These are phyloP conservation scores for Dalbergia cultrata DNA, from an alignment of 306 rosid genomes.

Conservation along the genomic window DNA sequence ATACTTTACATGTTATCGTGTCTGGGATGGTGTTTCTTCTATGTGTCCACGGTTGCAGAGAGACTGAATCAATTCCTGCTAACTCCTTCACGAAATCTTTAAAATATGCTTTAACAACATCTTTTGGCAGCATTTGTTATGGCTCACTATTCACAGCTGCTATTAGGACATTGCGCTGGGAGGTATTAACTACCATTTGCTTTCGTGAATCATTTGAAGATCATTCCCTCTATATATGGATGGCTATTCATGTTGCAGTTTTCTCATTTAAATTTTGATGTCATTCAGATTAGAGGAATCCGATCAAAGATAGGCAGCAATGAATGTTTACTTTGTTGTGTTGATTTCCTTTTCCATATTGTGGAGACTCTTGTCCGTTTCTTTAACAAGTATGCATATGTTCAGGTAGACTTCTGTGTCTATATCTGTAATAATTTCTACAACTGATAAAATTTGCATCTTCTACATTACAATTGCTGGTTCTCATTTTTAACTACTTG, in stretches of 20 bases:
- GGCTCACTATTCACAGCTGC: slow-evolving; percentile 98
- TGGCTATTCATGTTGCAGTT: neutral
- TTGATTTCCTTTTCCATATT: slow-evolving; percentile 97
- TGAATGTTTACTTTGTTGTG: slow-evolving; percentile 96
- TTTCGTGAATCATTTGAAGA: slow-evolving; percentile 5
- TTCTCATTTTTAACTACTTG: slow-evolving; percentile 6
- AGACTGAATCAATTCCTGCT: slow-evolving; percentile 78
- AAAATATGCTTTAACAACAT: slow-evolving; percentile 84
- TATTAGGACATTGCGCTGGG: slow-evolving; percentile 93
- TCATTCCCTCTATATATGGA: neutral
- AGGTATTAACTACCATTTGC: slow-evolving; percentile 55
- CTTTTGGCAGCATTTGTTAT: slow-evolving; percentile 98
- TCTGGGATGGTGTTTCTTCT: slow-evolving; percentile 99
- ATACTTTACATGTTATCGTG: slow-evolving; percentile 91
- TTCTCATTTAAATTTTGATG: slow-evolving; percentile 12
- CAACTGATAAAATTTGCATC: slow-evolving; percentile 5
- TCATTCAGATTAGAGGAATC: slow-evolving; percentile 86
- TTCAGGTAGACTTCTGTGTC: slow-evolving; percentile 69
- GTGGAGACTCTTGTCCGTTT: slow-evolving; percentile 99
- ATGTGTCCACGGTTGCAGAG: slow-evolving; percentile 86
- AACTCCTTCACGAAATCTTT: slow-evolving; percentile 76
- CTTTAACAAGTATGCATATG: slow-evolving; percentile 97
- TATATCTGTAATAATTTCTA: slow-evolving; percentile 11
- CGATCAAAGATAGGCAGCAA: slow-evolving; percentile 96
- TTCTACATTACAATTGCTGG: slow-evolving; percentile 13